Evolutionary conservation across 2,329 filamentous ascomycete species (phyloP).

Genomic region (Zymoseptoria ardabiliae): DNA sequence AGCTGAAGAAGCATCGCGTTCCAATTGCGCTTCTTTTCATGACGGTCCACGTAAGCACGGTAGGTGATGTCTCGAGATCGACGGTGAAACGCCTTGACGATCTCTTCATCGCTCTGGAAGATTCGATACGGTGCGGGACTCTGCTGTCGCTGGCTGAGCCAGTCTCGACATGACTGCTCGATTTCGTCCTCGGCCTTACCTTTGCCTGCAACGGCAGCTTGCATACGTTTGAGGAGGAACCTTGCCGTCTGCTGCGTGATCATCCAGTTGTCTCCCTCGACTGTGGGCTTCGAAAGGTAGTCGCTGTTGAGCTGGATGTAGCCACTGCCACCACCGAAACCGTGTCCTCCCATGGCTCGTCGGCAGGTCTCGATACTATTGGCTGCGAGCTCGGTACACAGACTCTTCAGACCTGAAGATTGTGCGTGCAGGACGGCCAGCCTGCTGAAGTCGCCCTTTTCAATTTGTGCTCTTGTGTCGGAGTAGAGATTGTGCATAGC

Average conservation of each 20-base stretch:
- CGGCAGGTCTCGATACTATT: conserved; percentile 50
- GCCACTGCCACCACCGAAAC: conserved; percentile 47
- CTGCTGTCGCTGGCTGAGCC: conserved; percentile 29
- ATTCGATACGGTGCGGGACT: conserved; percentile 27
- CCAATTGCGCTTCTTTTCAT: conserved; percentile 42
- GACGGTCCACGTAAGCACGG: conserved; percentile 37
- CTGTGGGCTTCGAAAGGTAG: conserved; percentile 47
- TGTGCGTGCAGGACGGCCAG: conserved; percentile 47
- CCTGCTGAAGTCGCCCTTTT: conserved; percentile 43
- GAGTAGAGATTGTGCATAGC: conserved; percentile 47
- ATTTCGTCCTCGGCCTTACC: conserved; percentile 32
- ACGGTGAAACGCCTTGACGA: conserved; percentile 41
- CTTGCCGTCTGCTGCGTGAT: conserved; percentile 48
- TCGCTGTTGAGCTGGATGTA: conserved; percentile 46
- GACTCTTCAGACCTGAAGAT: conserved; percentile 47
- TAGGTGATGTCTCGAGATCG: conserved; percentile 38
- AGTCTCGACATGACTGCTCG: conserved; percentile 36
- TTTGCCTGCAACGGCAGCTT: conserved; percentile 32
- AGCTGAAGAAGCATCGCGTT: conserved; percentile 40
- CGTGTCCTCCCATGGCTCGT: conserved; percentile 48
- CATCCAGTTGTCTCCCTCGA: conserved; percentile 53
- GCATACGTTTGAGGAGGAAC: conserved; percentile 48
- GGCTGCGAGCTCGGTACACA: conserved; percentile 47
- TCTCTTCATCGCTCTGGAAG: conserved; percentile 30
- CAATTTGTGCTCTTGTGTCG: conserved; percentile 39